Percentiles rank a stretch among this genome's conserved stretches.
These are phyloP conservation scores for Amauroascus niger DNA, from an alignment of 2,329 filamentous ascomycete species.

Conservation along the genomic window DNA sequence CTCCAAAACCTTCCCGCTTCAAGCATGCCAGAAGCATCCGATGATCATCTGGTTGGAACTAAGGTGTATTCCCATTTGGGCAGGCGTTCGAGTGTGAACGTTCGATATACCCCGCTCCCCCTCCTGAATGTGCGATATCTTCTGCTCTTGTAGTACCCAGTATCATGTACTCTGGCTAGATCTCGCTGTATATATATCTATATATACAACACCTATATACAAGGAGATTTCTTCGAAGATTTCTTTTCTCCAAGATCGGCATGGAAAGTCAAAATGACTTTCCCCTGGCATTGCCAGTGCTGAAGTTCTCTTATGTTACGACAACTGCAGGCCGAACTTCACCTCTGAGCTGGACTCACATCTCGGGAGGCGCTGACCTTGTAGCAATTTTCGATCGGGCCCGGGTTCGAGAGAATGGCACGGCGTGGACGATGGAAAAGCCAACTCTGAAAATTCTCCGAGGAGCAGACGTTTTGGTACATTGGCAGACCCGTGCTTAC, in stretches of 20 bases:
- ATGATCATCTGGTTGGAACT: background rate
- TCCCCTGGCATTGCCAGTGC: constrained; percentile 18
- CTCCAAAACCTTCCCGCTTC: too few species aligned
- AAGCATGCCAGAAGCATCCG: too few species aligned
- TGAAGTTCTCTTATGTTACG: constrained; percentile 40
- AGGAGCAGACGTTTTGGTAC: constrained; percentile 31
- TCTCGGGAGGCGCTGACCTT: constrained; percentile 31
- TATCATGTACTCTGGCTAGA: too few species aligned
- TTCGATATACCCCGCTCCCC: background rate
- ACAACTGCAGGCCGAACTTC: constrained; percentile 29
- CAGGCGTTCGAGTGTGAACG: background rate
- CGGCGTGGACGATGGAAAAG: constrained; percentile 16
- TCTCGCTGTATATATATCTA: too few species aligned
- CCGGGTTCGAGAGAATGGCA: constrained; percentile 2
- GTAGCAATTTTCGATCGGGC: constrained; percentile 29
- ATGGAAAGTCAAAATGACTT: background rate
- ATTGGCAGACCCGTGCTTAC: background rate
- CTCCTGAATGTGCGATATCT: background rate
- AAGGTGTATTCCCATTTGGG: background rate
- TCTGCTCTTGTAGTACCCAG: background rate
- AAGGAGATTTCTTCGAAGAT: background rate
- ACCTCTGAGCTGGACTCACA: constrained; percentile 38
- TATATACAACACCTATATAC: background rate
- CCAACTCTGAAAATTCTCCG: constrained; percentile 30
- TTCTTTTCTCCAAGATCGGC: background rate